Conservation (phyloP, 1,139 yeast species). For the Sporopachydermia cereana region DNA sequence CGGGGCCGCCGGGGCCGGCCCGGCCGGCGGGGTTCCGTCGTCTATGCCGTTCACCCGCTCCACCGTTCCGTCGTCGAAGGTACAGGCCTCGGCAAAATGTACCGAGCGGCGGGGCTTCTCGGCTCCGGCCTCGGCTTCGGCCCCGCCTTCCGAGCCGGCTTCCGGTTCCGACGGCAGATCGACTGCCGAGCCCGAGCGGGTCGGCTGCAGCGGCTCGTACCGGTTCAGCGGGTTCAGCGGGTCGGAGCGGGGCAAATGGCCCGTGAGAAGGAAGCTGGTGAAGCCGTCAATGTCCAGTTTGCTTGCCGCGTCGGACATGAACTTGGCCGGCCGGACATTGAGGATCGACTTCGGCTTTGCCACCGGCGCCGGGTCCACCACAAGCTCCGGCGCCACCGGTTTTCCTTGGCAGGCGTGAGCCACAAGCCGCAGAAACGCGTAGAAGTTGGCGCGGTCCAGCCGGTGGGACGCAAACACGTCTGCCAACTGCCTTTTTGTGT, state of each 20-base stretch:
- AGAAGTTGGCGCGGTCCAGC: slow-evolving; percentile 29
- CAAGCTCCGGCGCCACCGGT: slow-evolving; percentile 17
- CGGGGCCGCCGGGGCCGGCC: background rate
- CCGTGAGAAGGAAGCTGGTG: slow-evolving; percentile 24
- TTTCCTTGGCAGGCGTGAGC: slow-evolving; percentile 27
- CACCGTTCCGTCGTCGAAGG: background rate
- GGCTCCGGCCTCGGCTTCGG: background rate
- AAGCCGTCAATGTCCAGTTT: slow-evolving; percentile 26
- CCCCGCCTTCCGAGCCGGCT: background rate
- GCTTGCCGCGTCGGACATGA: slow-evolving; percentile 9
- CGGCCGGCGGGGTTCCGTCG: background rate
- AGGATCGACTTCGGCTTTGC: slow-evolving; percentile 27
- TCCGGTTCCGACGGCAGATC: background rate
- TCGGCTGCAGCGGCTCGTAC: background rate
- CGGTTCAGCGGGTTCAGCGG: slow-evolving; percentile 6
- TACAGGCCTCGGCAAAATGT: slow-evolving; percentile 1
- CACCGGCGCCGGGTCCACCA: slow-evolving; percentile 24
- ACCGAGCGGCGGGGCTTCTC: background rate
- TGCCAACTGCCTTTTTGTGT: slow-evolving; percentile 18
- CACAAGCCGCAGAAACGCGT: slow-evolving; percentile 26
- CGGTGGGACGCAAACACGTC: background rate
- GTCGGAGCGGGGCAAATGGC: slow-evolving; percentile 16
- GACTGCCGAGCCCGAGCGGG: background rate
- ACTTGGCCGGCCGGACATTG: slow-evolving; percentile 10
- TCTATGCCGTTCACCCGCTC: background rate